A percentile compares a stretch with the other conserved stretches of the same genome.
These are phyloP conservation scores for Magnusiomyces paraingens DNA, from an alignment of 1,139 yeast genomes.

Conservation along the genomic window DNA sequence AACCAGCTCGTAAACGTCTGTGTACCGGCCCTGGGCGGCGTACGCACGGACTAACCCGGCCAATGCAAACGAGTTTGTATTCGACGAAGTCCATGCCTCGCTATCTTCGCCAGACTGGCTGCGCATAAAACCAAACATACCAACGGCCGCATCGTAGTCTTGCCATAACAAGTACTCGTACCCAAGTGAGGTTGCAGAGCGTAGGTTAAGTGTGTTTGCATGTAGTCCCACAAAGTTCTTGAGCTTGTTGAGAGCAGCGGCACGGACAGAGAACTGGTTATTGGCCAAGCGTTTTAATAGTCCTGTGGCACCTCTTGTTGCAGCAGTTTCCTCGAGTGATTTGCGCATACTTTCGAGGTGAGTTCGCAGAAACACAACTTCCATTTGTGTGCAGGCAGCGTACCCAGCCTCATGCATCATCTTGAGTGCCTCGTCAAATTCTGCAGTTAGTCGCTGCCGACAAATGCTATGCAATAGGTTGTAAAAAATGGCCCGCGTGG, in stretches of 20 bases:
- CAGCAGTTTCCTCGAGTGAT: background rate
- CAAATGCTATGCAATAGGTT: slow-evolving; percentile 13
- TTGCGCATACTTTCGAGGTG: slow-evolving; percentile 7
- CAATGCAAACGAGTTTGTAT: background rate
- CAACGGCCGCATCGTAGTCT: slow-evolving; percentile 11
- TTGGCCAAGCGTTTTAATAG: background rate
- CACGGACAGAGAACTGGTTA: background rate
- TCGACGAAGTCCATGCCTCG: background rate
- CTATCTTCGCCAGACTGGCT: background rate
- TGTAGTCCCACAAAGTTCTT: slow-evolving; percentile 9
- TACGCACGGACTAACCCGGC: background rate
- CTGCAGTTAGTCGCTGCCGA: slow-evolving; percentile 4
- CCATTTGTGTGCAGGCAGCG: slow-evolving; percentile 8
- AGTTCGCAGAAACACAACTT: slow-evolving; percentile 11
- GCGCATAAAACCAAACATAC: slow-evolving; percentile 11
- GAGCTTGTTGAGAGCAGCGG: slow-evolving; percentile 6
- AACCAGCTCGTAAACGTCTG: too few species aligned
- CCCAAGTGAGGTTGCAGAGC: slow-evolving; percentile 10
- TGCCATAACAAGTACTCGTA: slow-evolving; percentile 10
- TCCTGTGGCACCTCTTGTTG: background rate
- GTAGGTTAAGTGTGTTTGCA: slow-evolving; percentile 5
- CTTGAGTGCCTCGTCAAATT: slow-evolving; percentile 9
- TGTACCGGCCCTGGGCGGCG: background rate
- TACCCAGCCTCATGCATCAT: slow-evolving; percentile 14
- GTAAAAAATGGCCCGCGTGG: slow-evolving; percentile 8